Percentiles rank a stretch among this genome's conserved stretches.
phyloP scores from a whole-genome alignment of 2,329 filamentous ascomycete species.

The Pyrenochaeta sp. region DNA sequence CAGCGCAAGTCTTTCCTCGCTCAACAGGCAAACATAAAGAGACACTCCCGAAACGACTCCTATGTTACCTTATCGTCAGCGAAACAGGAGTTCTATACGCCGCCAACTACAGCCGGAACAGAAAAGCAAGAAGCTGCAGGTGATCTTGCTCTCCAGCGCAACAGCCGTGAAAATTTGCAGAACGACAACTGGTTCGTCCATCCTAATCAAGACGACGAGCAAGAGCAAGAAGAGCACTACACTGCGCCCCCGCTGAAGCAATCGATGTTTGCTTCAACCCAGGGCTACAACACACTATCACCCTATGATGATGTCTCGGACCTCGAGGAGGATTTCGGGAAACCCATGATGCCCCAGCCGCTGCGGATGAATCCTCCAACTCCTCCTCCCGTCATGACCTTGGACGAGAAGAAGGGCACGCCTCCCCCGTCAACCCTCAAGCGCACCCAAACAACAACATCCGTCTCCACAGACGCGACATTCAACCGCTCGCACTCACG shows the following conservation, averaged over 20 bases:
- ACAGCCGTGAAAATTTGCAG: constrained; percentile 47
- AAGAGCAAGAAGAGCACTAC: constrained; percentile 19
- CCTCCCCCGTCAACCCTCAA: constrained; percentile 27
- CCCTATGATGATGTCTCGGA: constrained; percentile 41
- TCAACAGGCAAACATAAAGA: constrained; percentile 45
- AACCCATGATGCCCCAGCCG: constrained; percentile 50
- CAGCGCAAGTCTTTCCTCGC: constrained; percentile 46
- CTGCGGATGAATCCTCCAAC: constrained; percentile 58
- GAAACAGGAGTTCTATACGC: constrained; percentile 43
- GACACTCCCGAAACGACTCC: constrained; percentile 38
- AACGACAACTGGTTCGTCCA: constrained; percentile 60
- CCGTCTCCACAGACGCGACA: constrained; percentile 37
- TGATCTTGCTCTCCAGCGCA: constrained; percentile 40
- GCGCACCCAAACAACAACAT: constrained; percentile 35
- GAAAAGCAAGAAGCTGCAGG: constrained; percentile 28
- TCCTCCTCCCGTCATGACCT: constrained; percentile 40
- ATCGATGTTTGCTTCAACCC: constrained; percentile 35
- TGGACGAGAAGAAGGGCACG: constrained; percentile 24
- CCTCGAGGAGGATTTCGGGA: constrained; percentile 33
- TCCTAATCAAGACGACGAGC: constrained; percentile 28
- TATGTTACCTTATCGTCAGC: constrained; percentile 34
- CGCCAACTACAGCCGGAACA: constrained; percentile 27
- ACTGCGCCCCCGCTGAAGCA: constrained; percentile 24
- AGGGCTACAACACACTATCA: constrained; percentile 41
- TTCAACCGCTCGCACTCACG: constrained; percentile 41